Base-by-base conservation (phyloP, 2,329 filamentous ascomycete genomes). In the Trichocomaceae sp. region DNA sequence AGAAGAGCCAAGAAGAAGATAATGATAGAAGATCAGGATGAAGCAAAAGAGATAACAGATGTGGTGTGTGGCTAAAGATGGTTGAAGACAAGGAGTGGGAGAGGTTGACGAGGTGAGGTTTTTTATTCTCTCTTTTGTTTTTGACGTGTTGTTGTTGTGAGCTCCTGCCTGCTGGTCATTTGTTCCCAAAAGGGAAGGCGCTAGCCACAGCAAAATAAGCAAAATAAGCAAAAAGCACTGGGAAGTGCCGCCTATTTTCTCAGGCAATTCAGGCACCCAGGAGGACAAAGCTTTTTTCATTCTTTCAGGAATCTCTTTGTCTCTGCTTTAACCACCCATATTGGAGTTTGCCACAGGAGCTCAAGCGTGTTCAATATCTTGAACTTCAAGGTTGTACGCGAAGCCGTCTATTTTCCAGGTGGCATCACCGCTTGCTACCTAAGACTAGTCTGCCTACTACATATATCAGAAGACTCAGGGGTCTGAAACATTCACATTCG, bases 121-220 rank as follows among this genome's bases (percentile, higher is more conserved):
- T 26, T 7, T 26, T 26, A n/a, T n/a, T n/a, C n/a, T n/a, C n/a
- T n/a, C n/a, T n/a, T n/a, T 37, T 15, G 7, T 37, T n/a, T 37
- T 7, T 37, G n/a, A 20, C 5, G 13, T 39, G 37, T 39, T n/a
- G 37, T 41, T n/a, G 26, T 8, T 29, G 26, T n/a, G 26, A 29
- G 26, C 26, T 29, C 39, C 19, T 42, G 39, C 39, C 39, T 31
- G 22, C 39, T n/a, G 5, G 3, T 6, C 31, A 22, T 15, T 13
- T n/a, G 29, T 37, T 53, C 51, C 44, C 5, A 47, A 53, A 53
- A 12, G 29, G 51, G 44, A 47, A 47, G 51, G 50, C 29, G 33
- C 50, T n/a, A 26, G 37, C 12, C 39, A 13, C 23, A 26, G 4
- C 23, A 26, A 26, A 26, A 26, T 26, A 26, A 26, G 7, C n/a